Base-by-base conservation (phyloP, 2,329 filamentous ascomycete genomes). In the Sporothrix globosa region DNA sequence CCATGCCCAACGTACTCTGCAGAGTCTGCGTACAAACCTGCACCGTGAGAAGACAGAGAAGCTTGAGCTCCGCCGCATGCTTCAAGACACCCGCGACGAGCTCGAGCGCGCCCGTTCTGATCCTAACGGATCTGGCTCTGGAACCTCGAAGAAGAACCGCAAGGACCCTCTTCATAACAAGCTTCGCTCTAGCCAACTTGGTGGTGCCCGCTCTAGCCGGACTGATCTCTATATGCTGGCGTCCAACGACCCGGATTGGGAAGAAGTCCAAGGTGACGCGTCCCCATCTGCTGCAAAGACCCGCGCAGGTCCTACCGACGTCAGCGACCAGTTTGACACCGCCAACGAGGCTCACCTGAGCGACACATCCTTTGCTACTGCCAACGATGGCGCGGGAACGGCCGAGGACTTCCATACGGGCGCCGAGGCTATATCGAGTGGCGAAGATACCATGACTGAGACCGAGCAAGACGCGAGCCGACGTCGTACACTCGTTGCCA, bases 31-130 rank as follows among this genome's bases (percentile, higher is more conserved):
- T 80, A 93, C 91, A 79, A 97, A 94, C 76, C 92, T 98, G 61
- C 95, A 99, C 79, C 91, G 96, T 46, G 96, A 99, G 80, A 99
- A 98, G 88, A 97, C 95, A 0, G 96, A 99, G 80, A 99, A 97
- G 84, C 87, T 98, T 39, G 96, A 99, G 80, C 87, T 98, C 69
- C 94, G 93, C 81, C 91, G 95, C 72, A 92, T 99, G 87, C 87
- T 98, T 41, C 95, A 98, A 81, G 96, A 99, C 76, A 91, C 95
- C 30, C 90, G 94, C 48, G 96, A 99, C 78, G 96, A 99, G 77
- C 82, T 99, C 39, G 96, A 91, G 77, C 85, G 93, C 79, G 81
- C 88, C 61, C 87, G 89, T 72, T 87, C 83, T 70, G 86, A 88
- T 44, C 81, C 81, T 61, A 78, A 73, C 27, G 41, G 19, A 17